Percentiles rank a stretch among this genome's conserved stretches.
phyloP scores from a whole-genome alignment of 1,139 yeast species.

The Pneumocystis canis region DNA sequence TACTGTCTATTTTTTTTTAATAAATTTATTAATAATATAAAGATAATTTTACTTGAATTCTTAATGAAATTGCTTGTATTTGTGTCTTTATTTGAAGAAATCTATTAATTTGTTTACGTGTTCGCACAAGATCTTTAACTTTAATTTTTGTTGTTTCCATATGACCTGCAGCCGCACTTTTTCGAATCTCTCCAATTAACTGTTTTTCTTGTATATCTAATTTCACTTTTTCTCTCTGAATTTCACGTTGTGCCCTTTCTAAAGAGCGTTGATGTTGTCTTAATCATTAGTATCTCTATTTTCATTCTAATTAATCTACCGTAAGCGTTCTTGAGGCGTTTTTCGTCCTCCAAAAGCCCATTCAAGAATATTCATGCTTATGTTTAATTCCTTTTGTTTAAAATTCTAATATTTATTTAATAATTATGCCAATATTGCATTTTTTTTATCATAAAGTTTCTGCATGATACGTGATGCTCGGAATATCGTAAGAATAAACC shows the following conservation, averaged over 20 bases:
- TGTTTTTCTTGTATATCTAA: conserved; percentile 86
- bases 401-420: not conserved
- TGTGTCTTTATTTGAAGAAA: conserved; percentile 92
- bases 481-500: not conserved
- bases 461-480: too few species aligned
- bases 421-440: not conserved
- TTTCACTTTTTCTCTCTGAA: conserved; percentile 72
- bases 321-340: conserved; percentile 87
- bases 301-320: conserved; percentile 22
- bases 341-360: conserved; percentile 92
- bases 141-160: conserved; percentile 81
- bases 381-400: too few species aligned
- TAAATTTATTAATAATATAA: conserved; percentile 5
- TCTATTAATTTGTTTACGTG: conserved; percentile 58
- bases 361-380: conserved; percentile 50
- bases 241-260: conserved; percentile 85
- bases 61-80: conserved; percentile 77
- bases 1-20: conserved; percentile 34
- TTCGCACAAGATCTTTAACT: conserved; percentile 86
- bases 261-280: conserved; percentile 72
- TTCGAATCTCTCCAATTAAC: conserved; percentile 69
- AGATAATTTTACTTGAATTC: conserved; percentile 42
- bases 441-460: not conserved
- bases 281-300: conserved; percentile 11
- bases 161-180: conserved; percentile 81